phyloP scores from a whole-genome alignment of 2,329 filamentous ascomycete genomes.

The Cercospora brassicicola region DNA sequence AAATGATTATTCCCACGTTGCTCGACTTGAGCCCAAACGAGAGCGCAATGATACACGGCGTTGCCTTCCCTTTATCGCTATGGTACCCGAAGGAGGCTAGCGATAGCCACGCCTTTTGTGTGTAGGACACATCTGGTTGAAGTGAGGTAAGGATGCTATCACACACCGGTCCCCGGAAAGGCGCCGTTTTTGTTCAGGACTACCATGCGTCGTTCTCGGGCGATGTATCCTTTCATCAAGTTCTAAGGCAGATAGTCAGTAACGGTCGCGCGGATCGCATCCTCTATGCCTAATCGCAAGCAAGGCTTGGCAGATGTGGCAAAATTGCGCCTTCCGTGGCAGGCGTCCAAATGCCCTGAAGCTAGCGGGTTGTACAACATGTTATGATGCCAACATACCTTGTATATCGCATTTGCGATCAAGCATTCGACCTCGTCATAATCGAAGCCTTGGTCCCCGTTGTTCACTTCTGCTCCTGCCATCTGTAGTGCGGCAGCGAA shows the following conservation, averaged over 20 bases:
- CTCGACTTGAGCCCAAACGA: neutral
- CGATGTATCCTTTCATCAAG: constrained; percentile 97
- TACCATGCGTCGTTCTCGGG: constrained; percentile 82
- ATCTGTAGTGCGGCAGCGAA: constrained; percentile 83
- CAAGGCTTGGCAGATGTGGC: neutral
- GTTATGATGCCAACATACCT: constrained; percentile 58
- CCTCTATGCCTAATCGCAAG: neutral
- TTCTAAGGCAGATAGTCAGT: constrained; percentile 58
- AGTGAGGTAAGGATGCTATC: constrained; percentile 11
- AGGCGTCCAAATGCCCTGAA: neutral
- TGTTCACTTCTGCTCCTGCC: constrained; percentile 53
- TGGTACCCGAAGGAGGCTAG: neutral
- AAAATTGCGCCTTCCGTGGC: constrained; percentile 14
- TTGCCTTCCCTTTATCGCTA: neutral
- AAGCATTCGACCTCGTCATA: constrained; percentile 93
- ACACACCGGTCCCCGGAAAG: constrained; percentile 84
- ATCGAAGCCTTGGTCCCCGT: constrained; percentile 66
- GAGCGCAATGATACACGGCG: neutral
- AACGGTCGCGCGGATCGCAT: neutral
- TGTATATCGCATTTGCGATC: constrained; percentile 96
- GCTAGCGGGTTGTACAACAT: neutral
- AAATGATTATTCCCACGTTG: neutral
- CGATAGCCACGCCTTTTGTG: neutral
- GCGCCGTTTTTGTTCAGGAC: constrained; percentile 89
- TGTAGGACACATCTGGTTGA: neutral